Evolutionary conservation across 805 yeast genomes (phyloP).

Genomic region (Pichia phayaonensis): DNA sequence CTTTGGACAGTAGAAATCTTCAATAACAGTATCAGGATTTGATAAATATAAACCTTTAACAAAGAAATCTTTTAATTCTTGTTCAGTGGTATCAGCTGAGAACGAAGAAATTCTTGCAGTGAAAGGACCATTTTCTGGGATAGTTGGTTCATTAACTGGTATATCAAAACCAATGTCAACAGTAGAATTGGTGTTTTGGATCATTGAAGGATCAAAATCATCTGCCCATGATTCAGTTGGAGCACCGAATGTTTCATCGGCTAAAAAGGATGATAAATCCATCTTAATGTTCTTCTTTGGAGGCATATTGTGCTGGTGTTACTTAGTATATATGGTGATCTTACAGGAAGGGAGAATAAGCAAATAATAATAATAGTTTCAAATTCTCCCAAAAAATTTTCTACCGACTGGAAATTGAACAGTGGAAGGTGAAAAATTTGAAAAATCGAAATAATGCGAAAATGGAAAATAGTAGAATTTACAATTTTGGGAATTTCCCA

Average conservation of each 20-base stretch:
- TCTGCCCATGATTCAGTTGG: conserved; percentile 70
- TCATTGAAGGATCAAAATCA: conserved; percentile 48
- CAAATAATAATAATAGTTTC: not conserved
- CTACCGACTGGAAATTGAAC: not conserved
- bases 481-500: not conserved
- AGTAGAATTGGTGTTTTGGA: conserved; percentile 6
- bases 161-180: conserved; percentile 10
- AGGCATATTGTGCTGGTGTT: conserved; percentile 33
- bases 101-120: conserved; percentile 84
- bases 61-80: conserved; percentile 51
- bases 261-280: conserved; percentile 82
- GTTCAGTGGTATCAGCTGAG: conserved; percentile 73
- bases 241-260: conserved; percentile 65
- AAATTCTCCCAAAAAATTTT: not conserved
- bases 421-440: not conserved
- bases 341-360: not conserved
- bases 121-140: conserved; percentile 89
- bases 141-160: conserved; percentile 30
- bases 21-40: conserved; percentile 44
- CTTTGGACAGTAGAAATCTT: conserved; percentile 64
- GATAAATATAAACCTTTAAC: conserved; percentile 43
- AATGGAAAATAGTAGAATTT: not conserved
- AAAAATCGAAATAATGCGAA: not conserved
- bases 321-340: not conserved
- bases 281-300: conserved; percentile 63